These are phyloP conservation scores for Nevesoporus exiguus DNA, from an alignment of 768 basidiomycete species.

Conservation along the genomic window DNA sequence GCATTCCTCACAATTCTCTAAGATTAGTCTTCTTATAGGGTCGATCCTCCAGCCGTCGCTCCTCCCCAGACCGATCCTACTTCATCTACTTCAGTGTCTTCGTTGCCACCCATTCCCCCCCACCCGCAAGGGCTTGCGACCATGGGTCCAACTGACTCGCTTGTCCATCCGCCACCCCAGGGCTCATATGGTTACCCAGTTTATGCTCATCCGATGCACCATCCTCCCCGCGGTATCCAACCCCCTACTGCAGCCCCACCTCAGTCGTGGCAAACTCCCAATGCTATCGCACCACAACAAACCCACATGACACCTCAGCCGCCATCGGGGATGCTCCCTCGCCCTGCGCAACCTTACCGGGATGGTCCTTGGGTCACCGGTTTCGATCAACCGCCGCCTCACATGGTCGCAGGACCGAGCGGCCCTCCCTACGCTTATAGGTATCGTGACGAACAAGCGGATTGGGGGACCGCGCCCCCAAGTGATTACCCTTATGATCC, in stretches of 20 bases:
- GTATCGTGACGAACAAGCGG: conserved; percentile 56
- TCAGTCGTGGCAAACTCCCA: conserved; percentile 63
- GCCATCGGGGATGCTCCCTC: conserved; percentile 44
- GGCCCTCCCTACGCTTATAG: conserved; percentile 53
- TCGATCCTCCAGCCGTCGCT: conserved; percentile 21
- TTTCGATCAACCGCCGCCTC: conserved; percentile 49
- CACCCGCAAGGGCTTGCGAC: conserved; percentile 29
- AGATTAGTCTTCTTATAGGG: conserved; percentile 14
- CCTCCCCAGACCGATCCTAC: conserved; percentile 23
- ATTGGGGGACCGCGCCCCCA: conserved; percentile 41
- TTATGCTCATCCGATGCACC: conserved; percentile 41
- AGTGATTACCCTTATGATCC: conserved; percentile 55
- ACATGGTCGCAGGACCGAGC: conserved; percentile 46
- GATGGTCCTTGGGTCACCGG: conserved; percentile 55
- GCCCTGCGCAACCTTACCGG: conserved; percentile 42
- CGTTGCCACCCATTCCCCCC: conserved; percentile 25
- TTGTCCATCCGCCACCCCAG: conserved; percentile 30
- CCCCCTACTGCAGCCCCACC: conserved; percentile 47
- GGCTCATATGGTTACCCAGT: conserved; percentile 31
- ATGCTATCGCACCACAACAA: conserved; percentile 62
- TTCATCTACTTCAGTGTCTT: conserved; percentile 25
- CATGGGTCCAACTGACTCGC: conserved; percentile 25
- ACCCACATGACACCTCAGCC: conserved; percentile 52
- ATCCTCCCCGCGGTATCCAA: conserved; percentile 41
- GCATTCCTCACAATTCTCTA: neutral